Base-by-base conservation (phyloP, 768 basidiomycete species). In the Amanita rubescens region DNA sequence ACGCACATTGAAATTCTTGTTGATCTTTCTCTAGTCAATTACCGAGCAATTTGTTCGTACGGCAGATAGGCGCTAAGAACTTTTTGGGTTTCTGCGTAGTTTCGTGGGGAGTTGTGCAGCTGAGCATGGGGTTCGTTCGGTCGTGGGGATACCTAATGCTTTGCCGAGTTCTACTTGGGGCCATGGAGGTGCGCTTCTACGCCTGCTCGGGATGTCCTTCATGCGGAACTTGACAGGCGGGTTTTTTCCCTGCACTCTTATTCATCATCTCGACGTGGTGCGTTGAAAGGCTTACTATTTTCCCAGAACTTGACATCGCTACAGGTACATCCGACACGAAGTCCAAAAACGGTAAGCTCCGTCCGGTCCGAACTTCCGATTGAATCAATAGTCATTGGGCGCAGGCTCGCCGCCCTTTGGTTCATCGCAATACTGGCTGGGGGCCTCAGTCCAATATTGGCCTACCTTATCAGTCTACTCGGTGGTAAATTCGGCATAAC, bases 241-340 rank as follows among this genome's bases (percentile, higher is more conserved):
- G 75, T 27, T 78, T 77, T 62, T 76, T 77, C 56, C 76, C 78
- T 39, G 74, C 73, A 5, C 57, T 78, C 57, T 69, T 77, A 22
- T 78, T 72, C 58, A 69, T 78, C 22, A 75, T 79, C 54, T 71
- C 74, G 30, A 75, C 75, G 8, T 79, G 78, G 7, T 25, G 11
- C 43, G 27, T 2, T 10, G n/a, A 43, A 20, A 25, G 8, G 43
- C 25, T n/a, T n/a, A 15, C 15, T 22, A 2, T 12, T 25, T 25
- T 14, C n/a, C n/a, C 22, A 43, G 12, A 43, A 14, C n/a, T 17
- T 25, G 15, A 17, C 53, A 77, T 32, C 30, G 32, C 22, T 37
- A 20, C 52, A 76, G 76, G 78, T 79, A 78, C 62, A 74, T 65
- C 15, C 72, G 76, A 27, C 71, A 76, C 48, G 77, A 80, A 69